phyloP scores from a whole-genome alignment of 257 asterid genomes.

The Solanum verrucosum region DNA sequence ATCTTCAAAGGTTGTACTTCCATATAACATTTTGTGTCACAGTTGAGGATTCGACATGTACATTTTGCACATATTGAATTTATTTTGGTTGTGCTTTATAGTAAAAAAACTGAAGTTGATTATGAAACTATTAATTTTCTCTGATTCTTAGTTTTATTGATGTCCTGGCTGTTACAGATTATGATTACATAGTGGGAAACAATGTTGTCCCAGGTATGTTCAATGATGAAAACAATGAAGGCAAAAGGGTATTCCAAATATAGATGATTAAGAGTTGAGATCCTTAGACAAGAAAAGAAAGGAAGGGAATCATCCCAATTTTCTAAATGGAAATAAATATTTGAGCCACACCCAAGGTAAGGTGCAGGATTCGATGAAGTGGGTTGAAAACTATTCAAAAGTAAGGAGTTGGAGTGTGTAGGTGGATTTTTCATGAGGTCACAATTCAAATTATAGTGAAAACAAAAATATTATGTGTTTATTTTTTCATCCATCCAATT shows the following conservation, averaged over 20 bases:
- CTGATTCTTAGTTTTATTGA: background rate
- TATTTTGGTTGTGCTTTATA: background rate
- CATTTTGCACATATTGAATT: background rate
- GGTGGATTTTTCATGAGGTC: background rate
- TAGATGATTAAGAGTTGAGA: background rate
- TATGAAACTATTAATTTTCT: background rate
- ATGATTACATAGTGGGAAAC: background rate
- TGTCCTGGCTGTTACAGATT: background rate
- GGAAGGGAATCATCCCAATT: background rate
- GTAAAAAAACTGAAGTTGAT: background rate
- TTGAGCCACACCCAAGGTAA: background rate
- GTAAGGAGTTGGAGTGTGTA: background rate
- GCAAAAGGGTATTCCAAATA: background rate
- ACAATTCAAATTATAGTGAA: no score
- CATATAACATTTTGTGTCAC: background rate
- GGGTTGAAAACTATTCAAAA: background rate
- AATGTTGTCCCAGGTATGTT: background rate
- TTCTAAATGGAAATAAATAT: background rate
- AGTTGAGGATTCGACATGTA: background rate
- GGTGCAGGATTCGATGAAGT: background rate
- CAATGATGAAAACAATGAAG: background rate
- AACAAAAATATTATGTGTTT: background rate
- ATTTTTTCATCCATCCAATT: rapidly evolving
- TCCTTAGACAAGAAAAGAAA: background rate
- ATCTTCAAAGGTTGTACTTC: background rate